A percentile compares a stretch with the other conserved stretches of the same genome.
These are phyloP conservation scores for Ceratocystis cacaofunesta DNA, from an alignment of 2,329 filamentous ascomycete genomes.

Conservation along the genomic window DNA sequence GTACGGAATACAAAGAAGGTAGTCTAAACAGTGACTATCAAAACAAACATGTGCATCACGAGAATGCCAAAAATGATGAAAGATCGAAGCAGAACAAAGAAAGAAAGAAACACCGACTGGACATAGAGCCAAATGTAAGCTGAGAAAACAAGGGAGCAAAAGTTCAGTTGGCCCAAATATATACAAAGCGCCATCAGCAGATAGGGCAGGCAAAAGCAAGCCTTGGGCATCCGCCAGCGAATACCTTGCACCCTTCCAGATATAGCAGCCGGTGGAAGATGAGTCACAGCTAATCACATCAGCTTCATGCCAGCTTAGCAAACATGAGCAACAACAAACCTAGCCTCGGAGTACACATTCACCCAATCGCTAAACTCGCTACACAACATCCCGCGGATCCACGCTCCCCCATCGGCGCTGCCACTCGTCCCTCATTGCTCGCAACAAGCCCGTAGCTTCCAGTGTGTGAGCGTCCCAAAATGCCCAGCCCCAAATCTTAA, in stretches of 20 bases:
- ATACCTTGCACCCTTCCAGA: background rate
- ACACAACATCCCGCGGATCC: conserved; percentile 11
- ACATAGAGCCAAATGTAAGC: background rate
- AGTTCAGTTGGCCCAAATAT: background rate
- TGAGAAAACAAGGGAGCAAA: background rate
- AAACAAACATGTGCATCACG: background rate
- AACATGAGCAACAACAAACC: background rate
- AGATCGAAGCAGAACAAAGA: background rate
- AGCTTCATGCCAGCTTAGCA: background rate
- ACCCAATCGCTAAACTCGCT: background rate
- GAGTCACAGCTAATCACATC: no score
- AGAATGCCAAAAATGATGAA: background rate
- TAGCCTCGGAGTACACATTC: background rate
- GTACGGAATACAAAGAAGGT: background rate
- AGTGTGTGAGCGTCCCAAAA: conserved; percentile 14
- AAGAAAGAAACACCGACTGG: background rate
- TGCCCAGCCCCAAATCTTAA: conserved; percentile 17
- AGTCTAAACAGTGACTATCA: background rate
- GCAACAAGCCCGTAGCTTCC: conserved; percentile 1
- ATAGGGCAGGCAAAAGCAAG: background rate
- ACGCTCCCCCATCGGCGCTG: conserved; percentile 9
- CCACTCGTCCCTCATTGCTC: conserved; percentile 11
- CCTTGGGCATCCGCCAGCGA: background rate
- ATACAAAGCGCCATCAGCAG: background rate
- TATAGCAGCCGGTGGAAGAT: background rate